A percentile compares a stretch with the other conserved stretches of the same genome.
phyloP scores from a whole-genome alignment of 2,329 filamentous ascomycete genomes.

The Raffaelea arxii region DNA sequence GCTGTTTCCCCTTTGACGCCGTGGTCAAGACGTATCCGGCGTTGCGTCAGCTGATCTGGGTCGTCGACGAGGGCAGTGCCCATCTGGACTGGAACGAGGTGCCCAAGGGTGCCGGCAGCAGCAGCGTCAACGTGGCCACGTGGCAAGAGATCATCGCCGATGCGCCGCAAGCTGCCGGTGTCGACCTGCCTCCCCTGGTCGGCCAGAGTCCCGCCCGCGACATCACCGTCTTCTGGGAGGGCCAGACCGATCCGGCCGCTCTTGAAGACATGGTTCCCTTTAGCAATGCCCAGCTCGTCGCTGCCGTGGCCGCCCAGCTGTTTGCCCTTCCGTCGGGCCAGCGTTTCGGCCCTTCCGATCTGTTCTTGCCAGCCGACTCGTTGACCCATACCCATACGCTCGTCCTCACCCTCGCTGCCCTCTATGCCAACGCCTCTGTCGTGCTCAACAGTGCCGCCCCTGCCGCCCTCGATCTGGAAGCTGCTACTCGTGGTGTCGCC shows the following conservation, averaged over 20 bases:
- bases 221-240: constrained; percentile 59
- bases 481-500: constrained; percentile 64
- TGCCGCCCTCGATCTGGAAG: constrained; percentile 56
- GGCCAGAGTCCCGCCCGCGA: constrained; percentile 43
- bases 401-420: constrained; percentile 67
- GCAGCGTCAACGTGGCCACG: constrained; percentile 70
- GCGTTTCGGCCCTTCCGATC: constrained; percentile 62
- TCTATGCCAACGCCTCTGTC: constrained; percentile 77
- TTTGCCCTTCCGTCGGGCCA: constrained; percentile 66
- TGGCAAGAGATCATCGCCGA: constrained; percentile 87
- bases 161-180: constrained; percentile 44
- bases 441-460: constrained; percentile 84
- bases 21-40: constrained; percentile 56
- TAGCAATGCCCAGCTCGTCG: constrained; percentile 72
- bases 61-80: constrained; percentile 79
- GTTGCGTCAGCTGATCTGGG: constrained; percentile 78
- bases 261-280: constrained; percentile 57
- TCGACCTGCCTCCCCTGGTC: constrained; percentile 55
- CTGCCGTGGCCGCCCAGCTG: constrained; percentile 72
- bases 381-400: constrained; percentile 74
- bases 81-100: constrained; percentile 95
- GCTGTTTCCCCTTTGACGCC: constrained; percentile 71
- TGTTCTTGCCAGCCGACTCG: constrained; percentile 77
- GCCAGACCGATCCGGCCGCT: constrained; percentile 14
- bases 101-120: constrained; percentile 64